Base-by-base conservation (phyloP, 331 rosid species). In the Dryas integrifolia region DNA sequence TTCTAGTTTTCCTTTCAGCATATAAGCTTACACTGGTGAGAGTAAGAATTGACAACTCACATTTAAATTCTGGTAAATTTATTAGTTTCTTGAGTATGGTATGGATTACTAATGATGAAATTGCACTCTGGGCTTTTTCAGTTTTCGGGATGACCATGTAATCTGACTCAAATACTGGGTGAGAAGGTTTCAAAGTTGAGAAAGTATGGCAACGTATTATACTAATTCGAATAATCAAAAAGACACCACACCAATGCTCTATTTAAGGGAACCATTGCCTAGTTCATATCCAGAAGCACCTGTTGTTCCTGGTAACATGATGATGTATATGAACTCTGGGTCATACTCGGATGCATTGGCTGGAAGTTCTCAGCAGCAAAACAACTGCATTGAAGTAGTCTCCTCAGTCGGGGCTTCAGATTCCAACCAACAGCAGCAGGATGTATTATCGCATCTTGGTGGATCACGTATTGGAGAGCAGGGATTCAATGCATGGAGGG, bases 401-500 rank as follows among this genome's bases (percentile, higher is more conserved):
- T 77, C 89, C 9, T 72, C 90, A 6, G 74, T 76, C 15, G 87
- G 77, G 70, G 82, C 82, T 48, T 82, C 88, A 5, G 85, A 82
- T 78, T 69, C 84, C 21, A 43, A 77, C 40, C 75, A 79, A 14
- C 85, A 81, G 72, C 90, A 75, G 69, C 89, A 84, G 47, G 89
- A 82, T 81, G 82, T 86, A 68, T 61, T 86, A 18, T 75, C 87
- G 3, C 85, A 82, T 76, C 73, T 84, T 2, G 80, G 89, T 39
- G 92, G 85, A 9, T 61, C 85, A 1, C 82, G 71, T 39, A 49
- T 72, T 39, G 85, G 69, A 51, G 83, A 78, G 51, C 86, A 80
- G 61, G 85, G 81, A 80, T 88, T 84, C 67, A 60, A 40, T 76
- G 82, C 82, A 56, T 90, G 96, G 96, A 86, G 89, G 78, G 85